These are phyloP conservation scores for Cyclocybe aegerita DNA, from an alignment of 768 basidiomycete species.

Conservation along the genomic window DNA sequence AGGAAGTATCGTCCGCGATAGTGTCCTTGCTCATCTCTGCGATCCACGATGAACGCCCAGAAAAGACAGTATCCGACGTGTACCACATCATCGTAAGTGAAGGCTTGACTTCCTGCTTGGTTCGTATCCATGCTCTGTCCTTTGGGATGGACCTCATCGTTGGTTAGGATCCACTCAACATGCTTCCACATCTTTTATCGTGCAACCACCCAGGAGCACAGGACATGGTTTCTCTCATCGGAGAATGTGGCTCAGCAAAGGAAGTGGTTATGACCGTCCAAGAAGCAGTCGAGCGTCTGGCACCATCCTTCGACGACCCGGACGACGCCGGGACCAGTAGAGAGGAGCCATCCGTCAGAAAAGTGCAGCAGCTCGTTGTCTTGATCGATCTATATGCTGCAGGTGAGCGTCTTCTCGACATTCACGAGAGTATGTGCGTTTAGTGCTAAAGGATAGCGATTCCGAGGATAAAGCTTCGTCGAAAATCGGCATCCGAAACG, in stretches of 20 bases:
- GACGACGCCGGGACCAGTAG: slow-evolving; percentile 22
- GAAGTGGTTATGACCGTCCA: slow-evolving; percentile 48
- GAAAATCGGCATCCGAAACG: slow-evolving; percentile 41
- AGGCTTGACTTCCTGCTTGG: slow-evolving; percentile 17
- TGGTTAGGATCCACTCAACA: slow-evolving; percentile 37
- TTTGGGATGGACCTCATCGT: neutral
- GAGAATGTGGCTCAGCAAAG: slow-evolving; percentile 39
- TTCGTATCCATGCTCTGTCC: slow-evolving; percentile 16
- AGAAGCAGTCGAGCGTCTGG: slow-evolving; percentile 42
- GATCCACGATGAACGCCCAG: slow-evolving; percentile 27
- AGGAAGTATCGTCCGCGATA: slow-evolving; percentile 28
- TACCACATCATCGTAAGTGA: slow-evolving; percentile 25
- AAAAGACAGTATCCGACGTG: slow-evolving; percentile 28
- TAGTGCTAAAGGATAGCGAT: slow-evolving; percentile 33
- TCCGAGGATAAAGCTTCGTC: slow-evolving; percentile 42
- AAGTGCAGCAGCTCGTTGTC: slow-evolving; percentile 30
- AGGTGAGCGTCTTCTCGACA: slow-evolving; percentile 26
- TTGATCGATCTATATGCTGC: slow-evolving; percentile 38
- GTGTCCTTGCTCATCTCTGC: slow-evolving; percentile 36
- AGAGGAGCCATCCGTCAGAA: slow-evolving; percentile 14
- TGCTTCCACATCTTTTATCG: slow-evolving; percentile 39
- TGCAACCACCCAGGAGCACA: slow-evolving; percentile 34
- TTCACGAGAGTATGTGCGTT: slow-evolving; percentile 1
- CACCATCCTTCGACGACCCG: slow-evolving; percentile 22
- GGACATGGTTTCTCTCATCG: slow-evolving; percentile 40